Base-by-base conservation (phyloP, 108 stramenopile genomes). In the Nitzschia sp. region DNA sequence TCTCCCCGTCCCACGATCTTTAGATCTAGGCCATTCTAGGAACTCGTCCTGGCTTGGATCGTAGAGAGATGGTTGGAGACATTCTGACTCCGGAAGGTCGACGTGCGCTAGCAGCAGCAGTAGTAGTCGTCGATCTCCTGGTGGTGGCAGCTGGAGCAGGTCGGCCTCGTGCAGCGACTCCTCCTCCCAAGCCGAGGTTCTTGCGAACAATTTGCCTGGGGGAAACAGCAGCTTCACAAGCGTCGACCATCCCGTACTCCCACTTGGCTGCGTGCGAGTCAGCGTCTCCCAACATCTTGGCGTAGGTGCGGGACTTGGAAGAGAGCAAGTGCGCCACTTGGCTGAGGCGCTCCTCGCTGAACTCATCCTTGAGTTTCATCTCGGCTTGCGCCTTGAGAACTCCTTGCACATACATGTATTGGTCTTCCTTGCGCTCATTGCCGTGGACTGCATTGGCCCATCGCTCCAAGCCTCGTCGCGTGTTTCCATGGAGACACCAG, bases 261-360 rank as follows among this genome's bases (percentile, higher is more conserved):
- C 68, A 69, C 26, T 51, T 53, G n/a, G 67, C 73, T 6, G 81
- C 76, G 20, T 69, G 37, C 20, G 68, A 26, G 55, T 82, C 81
- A 7, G 76, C 76, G 53, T 72, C 72, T 48, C 69, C 81, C 65
- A 82, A 53, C 76, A 82, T 77, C 12, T 78, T 68, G 29, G 81
- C 81, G 67, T 77, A 77, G 6, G 69, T 46, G 24, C 76, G 66
- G 17, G 76, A 43, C n/a, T 57, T 51, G 21, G 53, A 40, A n/a
- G 81, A 70, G 15, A 51, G 51, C 38, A 70, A 63, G 7, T 72
- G 34, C 3, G 60, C 41, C 17, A 75, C 72, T 42, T 62, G 34
- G 44, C 72, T 63, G 44, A 82, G 43, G 29, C 54, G 37, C 38
- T 82, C 72, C 0, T 56, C 60, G 15, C 43, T 15, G 26, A 26